Percentiles rank a stretch among this genome's conserved stretches.
phyloP scores from a whole-genome alignment of 2,329 filamentous ascomycete species.

The Cercospora zeina region DNA sequence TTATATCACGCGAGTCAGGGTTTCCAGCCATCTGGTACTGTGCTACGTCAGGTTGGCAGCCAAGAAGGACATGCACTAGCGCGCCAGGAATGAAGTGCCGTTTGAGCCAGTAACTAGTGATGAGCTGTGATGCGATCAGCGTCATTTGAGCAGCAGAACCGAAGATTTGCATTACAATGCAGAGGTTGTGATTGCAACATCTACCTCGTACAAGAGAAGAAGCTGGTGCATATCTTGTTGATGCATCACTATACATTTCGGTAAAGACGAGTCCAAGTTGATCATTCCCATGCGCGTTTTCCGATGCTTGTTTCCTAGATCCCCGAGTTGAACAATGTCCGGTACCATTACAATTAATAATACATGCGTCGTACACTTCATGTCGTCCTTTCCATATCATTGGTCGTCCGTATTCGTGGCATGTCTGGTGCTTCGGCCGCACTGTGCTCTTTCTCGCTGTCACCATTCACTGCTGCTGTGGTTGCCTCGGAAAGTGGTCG shows the following conservation, averaged over 20 bases:
- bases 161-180: neutral
- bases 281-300: neutral
- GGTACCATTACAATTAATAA: neutral
- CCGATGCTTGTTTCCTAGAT: neutral
- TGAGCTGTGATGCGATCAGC: neutral
- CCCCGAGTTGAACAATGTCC: neutral
- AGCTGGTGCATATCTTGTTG: neutral
- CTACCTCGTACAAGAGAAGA: neutral
- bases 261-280: neutral
- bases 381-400: neutral
- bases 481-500: neutral
- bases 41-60: constrained; percentile 7
- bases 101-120: neutral
- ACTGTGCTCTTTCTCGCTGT: constrained; percentile 10
- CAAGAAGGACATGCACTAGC: constrained; percentile 6
- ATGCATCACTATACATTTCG: neutral
- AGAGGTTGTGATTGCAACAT: neutral
- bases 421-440: neutral
- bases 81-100: neutral
- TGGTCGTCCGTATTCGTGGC: neutral
- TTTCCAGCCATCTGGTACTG: neutral
- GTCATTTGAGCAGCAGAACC: neutral
- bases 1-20: neutral
- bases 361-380: neutral
- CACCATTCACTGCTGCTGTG: constrained; percentile 4